Conservation (phyloP, 768 basidiomycete genomes). For the Hypholoma sublateritium region DNA sequence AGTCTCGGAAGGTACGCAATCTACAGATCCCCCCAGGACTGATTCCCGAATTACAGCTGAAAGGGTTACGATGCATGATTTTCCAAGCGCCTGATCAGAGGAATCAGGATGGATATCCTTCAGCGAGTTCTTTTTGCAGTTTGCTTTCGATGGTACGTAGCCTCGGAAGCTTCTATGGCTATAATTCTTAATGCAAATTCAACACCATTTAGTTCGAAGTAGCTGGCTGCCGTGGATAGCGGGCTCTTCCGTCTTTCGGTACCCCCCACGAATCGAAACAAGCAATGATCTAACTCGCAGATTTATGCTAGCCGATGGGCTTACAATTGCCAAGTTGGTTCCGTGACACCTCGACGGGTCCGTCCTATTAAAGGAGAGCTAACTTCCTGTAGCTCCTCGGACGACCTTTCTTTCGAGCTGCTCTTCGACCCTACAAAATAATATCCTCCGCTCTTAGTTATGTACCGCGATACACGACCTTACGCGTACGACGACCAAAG, state of each 20-base stretch:
- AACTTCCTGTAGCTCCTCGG: constrained; percentile 23
- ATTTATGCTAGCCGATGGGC: constrained; percentile 30
- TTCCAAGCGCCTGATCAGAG: constrained; percentile 36
- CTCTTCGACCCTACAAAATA: constrained; percentile 14
- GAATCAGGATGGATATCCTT: constrained; percentile 15
- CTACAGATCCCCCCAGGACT: constrained; percentile 37
- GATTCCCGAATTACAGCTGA: constrained; percentile 34
- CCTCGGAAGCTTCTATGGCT: constrained; percentile 30
- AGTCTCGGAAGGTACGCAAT: constrained; percentile 40
- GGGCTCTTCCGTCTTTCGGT: constrained; percentile 43
- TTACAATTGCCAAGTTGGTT: constrained; percentile 40
- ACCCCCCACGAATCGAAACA: constrained; percentile 36
- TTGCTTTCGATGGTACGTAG: constrained; percentile 30
- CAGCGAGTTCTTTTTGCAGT: constrained; percentile 25
- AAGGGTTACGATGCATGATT: constrained; percentile 35
- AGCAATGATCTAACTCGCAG: constrained; percentile 40
- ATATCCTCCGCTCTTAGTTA: constrained; percentile 22
- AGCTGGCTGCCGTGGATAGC: constrained; percentile 42
- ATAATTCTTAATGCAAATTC: constrained; percentile 26
- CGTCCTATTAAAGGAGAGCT: constrained; percentile 45
- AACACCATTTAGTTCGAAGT: constrained; percentile 35
- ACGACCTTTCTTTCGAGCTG: constrained; percentile 23
- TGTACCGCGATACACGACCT: constrained; percentile 41
- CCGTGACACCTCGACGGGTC: constrained; percentile 40
- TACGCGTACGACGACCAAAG: constrained; percentile 42